Base-by-base conservation (phyloP, 2,329 filamentous ascomycete genomes). In the Apiospora arundinis region DNA sequence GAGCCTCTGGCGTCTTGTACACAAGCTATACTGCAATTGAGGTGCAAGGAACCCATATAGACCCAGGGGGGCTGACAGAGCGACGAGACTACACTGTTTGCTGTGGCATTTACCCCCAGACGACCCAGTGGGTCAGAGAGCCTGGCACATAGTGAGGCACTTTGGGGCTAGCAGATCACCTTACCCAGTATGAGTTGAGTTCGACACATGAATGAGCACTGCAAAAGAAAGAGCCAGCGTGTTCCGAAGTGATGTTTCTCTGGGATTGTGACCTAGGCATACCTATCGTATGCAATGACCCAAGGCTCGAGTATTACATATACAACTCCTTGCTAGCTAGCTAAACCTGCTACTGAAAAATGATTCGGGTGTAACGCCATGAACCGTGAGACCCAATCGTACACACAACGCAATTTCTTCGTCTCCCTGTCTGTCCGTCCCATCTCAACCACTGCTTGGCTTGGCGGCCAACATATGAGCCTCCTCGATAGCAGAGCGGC, bases 401-500 rank as follows among this genome's bases (percentile, higher is more conserved):
- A 63, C 56, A 63, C 56, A 18, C 12, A 63, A 32, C 32, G 18
- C 28, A 63, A 40, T 21, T 40, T 37, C 14, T 40, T 32, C n/a
- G n/a, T n/a, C 16, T 32, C 18, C 5, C 32, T 32, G 32, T 32
- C 6, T 32, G 14, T n/a, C 45, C 21, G 16, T 40, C 32, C 56
- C 18, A 32, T n/a, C 28, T 42, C 18, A 45, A 37, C 48, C 32
- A 68, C 16, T 68, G 63, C 63, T 67, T 56, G 46, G 45, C 65
- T 67, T 56, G 18, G 67, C 18, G 37, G 46, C 56, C 67, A 69
- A 28, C 37, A 73, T 63, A 67, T 73, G 52, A 11, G 92, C 89
- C 82, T 98, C 95, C 83, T 98, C 95, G 18, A 98, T 93, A 2
- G 93, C 93, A 18, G 90, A 89, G 82, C 94, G 92, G 60, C 96